Percentiles rank a stretch among this genome's conserved stretches.
These are phyloP conservation scores for Podospora pseudocomata DNA, from an alignment of 495 filamentous ascomycete species.

Conservation along the genomic window DNA sequence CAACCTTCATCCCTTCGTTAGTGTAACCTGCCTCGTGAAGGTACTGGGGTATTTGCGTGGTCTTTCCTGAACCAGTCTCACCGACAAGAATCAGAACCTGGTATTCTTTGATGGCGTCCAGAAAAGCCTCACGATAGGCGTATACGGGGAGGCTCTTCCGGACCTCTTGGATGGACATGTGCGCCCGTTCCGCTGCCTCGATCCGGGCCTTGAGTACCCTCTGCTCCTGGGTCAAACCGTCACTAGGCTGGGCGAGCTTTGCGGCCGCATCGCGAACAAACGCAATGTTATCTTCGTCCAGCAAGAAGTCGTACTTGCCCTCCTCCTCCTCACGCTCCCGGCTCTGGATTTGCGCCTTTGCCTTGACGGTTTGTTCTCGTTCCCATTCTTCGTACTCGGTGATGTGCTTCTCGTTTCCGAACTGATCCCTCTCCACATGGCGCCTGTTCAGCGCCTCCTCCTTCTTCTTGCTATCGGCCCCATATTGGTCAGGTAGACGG, in stretches of 20 bases:
- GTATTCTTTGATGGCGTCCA: slow-evolving; percentile 68
- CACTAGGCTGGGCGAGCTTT: slow-evolving; percentile 46
- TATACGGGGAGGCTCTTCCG: slow-evolving; percentile 90
- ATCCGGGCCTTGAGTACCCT: slow-evolving; percentile 71
- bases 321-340: slow-evolving; percentile 73
- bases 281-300: slow-evolving; percentile 85
- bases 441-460: slow-evolving; percentile 86
- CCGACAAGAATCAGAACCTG: slow-evolving; percentile 83
- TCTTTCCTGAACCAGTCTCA: slow-evolving; percentile 87
- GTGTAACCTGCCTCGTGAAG: slow-evolving; percentile 90
- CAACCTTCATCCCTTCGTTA: slow-evolving; percentile 65
- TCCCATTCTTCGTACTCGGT: slow-evolving; percentile 98
- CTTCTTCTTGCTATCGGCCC: slow-evolving; percentile 85
- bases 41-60: slow-evolving; percentile 85
- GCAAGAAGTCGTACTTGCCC: slow-evolving; percentile 90
- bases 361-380: slow-evolving; percentile 82
- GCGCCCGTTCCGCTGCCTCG: slow-evolving; percentile 82
- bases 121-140: slow-evolving; percentile 67
- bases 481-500: slow-evolving; percentile 90
- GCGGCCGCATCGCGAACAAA: slow-evolving; percentile 79
- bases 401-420: slow-evolving; percentile 82
- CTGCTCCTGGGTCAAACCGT: slow-evolving; percentile 73
- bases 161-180: slow-evolving; percentile 81
- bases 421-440: slow-evolving; percentile 84
- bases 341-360: slow-evolving; percentile 77